Evolutionary conservation across 495 filamentous ascomycete genomes (phyloP).

Genomic region (Aspergillus affinis): DNA sequence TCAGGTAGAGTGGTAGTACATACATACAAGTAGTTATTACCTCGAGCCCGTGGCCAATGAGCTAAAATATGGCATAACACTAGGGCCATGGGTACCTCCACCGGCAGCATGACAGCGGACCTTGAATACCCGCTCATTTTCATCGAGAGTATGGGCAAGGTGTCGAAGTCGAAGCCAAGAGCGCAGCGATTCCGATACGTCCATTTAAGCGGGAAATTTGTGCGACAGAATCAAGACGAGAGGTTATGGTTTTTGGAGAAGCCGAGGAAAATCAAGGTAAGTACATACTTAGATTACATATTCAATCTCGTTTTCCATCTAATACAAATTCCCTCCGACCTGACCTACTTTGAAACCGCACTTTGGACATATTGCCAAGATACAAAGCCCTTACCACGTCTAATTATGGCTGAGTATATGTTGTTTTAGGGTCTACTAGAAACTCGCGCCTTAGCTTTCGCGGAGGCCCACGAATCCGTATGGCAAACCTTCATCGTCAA

Average conservation of each 20-base stretch:
- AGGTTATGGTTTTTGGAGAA: background rate
- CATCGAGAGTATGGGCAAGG: background rate
- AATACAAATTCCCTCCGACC: too few relatives aligned
- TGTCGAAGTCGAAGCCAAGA: background rate
- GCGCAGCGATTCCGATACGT: background rate
- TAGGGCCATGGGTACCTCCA: background rate
- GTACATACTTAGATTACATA: too few relatives aligned
- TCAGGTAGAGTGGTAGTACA: too few relatives aligned
- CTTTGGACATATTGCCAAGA: too few relatives aligned
- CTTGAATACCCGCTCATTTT: background rate
- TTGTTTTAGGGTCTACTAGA: background rate
- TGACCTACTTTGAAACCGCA: too few relatives aligned
- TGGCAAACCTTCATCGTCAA: background rate
- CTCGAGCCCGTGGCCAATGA: too few relatives aligned
- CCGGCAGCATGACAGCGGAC: background rate
- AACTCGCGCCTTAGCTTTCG: background rate
- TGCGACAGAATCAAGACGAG: background rate
- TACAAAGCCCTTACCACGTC: too few relatives aligned
- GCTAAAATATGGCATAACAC: background rate
- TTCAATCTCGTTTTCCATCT: too few relatives aligned
- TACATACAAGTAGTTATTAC: too few relatives aligned
- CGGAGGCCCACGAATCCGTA: background rate
- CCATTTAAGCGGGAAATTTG: background rate
- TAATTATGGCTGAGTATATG: background rate
- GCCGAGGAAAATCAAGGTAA: background rate